A percentile compares a stretch with the other conserved stretches of the same genome.
phyloP scores from a whole-genome alignment of 2,329 filamentous ascomycete genomes.

The Hypoxylon rubiginosum region DNA sequence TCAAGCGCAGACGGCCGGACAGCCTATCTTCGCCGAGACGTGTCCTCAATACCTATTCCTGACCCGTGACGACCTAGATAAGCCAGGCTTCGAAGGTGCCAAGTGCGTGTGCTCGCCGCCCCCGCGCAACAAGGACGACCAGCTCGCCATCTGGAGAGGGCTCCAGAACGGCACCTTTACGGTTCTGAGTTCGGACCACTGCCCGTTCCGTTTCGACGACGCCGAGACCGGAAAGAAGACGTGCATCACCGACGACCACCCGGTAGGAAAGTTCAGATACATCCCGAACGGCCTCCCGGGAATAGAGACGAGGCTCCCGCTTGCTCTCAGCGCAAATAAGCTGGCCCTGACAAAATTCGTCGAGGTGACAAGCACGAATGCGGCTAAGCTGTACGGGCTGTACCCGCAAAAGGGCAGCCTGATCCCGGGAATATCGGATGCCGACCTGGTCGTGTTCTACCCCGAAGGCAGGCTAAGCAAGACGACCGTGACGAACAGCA shows the following conservation, averaged over 20 bases:
- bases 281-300: slow-evolving; percentile 72
- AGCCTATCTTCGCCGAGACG: slow-evolving; percentile 67
- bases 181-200: slow-evolving; percentile 61
- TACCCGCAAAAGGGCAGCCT: slow-evolving; percentile 64
- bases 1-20: slow-evolving; percentile 60
- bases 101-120: slow-evolving; percentile 69
- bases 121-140: slow-evolving; percentile 61
- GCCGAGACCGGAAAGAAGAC: slow-evolving; percentile 61
- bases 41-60: slow-evolving; percentile 70
- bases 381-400: slow-evolving; percentile 70
- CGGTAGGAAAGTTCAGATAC: slow-evolving; percentile 63
- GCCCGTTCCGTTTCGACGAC: slow-evolving; percentile 64
- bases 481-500: slow-evolving; percentile 63
- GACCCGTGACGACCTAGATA: slow-evolving; percentile 63
- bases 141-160: slow-evolving; percentile 65
- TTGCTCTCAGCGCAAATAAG: slow-evolving; percentile 58
- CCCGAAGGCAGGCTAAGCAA: slow-evolving; percentile 58
- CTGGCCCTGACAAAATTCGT: slow-evolving; percentile 65
- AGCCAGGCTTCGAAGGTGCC: slow-evolving; percentile 66
- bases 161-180: slow-evolving; percentile 66
- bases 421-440: slow-evolving; percentile 65
- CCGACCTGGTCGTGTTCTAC: slow-evolving; percentile 71
- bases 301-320: slow-evolving; percentile 67
- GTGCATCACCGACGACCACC: slow-evolving; percentile 59
- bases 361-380: slow-evolving; percentile 66